Percentiles rank a stretch among this genome's conserved stretches.
These are phyloP conservation scores for Acanthamoeba sp. DNA, from an alignment of 208 protist species.

Conservation along the genomic window DNA sequence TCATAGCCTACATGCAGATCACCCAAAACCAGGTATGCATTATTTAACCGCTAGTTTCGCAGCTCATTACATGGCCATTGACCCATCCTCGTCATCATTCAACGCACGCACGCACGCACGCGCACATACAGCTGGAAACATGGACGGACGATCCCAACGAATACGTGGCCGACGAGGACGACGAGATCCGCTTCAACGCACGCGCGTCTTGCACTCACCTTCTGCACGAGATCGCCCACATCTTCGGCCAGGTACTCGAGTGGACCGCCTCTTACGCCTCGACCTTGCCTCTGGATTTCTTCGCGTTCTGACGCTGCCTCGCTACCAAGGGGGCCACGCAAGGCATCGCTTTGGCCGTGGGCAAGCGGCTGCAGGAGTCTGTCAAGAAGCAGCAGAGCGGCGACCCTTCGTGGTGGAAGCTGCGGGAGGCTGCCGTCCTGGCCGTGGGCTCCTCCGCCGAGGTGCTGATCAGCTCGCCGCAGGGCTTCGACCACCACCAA, in stretches of 20 bases:
- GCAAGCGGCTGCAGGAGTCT: not conserved
- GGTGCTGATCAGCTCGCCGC: not conserved
- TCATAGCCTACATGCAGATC: slow-evolving; percentile 69
- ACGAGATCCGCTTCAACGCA: slow-evolving; percentile 64
- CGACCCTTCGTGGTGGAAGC: slow-evolving; percentile 65
- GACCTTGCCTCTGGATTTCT: not conserved
- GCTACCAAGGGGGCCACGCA: not conserved
- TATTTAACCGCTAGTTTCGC: too few species aligned
- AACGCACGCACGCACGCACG: not conserved
- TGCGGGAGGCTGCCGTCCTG: slow-evolving; percentile 40
- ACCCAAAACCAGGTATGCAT: slow-evolving; percentile 45
- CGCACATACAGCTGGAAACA: not conserved
- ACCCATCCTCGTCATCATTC: not conserved
- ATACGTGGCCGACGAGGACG: slow-evolving; percentile 72
- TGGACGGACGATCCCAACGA: slow-evolving; percentile 62
- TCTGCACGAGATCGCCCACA: not conserved
- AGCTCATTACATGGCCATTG: too few species aligned
- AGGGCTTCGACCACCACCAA: not conserved
- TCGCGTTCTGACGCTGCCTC: not conserved
- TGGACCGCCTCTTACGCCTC: not conserved
- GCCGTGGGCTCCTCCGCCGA: slow-evolving; percentile 39
- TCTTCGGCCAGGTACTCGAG: not conserved
- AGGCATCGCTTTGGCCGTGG: slow-evolving; percentile 11
- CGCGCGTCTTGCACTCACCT: slow-evolving; percentile 46
- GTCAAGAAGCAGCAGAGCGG: slow-evolving; percentile 14